Conservation (phyloP, 1,284 basidiomycete species). For the Malassezia restricta region DNA sequence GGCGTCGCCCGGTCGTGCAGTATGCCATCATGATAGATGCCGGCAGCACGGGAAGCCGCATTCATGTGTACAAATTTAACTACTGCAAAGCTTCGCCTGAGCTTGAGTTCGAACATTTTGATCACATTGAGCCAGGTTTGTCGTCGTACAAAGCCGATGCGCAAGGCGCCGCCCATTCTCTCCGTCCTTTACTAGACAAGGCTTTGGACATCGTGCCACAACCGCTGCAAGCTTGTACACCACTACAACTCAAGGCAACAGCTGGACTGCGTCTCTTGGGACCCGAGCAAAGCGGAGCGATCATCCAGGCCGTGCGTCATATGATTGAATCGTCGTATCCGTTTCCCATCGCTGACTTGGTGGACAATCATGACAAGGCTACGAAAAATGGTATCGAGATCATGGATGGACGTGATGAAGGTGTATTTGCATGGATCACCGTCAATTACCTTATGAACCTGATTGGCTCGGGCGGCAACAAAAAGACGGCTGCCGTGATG, state of each 20-base stretch:
- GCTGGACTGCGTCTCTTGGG: slow-evolving; percentile 76
- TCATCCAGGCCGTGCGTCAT: slow-evolving; percentile 63
- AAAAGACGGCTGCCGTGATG: slow-evolving; percentile 72
- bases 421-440: slow-evolving; percentile 92
- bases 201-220: slow-evolving; percentile 67
- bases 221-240: slow-evolving; percentile 61
- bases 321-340: slow-evolving; percentile 60
- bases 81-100: slow-evolving; percentile 51
- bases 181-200: slow-evolving; percentile 69
- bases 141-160: slow-evolving; percentile 56
- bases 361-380: slow-evolving; percentile 15
- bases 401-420: slow-evolving; percentile 91
- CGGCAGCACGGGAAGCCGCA: slow-evolving; percentile 88
- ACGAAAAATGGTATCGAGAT: slow-evolving; percentile 36
- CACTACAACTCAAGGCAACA: slow-evolving; percentile 86
- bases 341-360: slow-evolving; percentile 51
- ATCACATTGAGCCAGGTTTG: slow-evolving; percentile 68
- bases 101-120: slow-evolving; percentile 89
- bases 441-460: slow-evolving; percentile 61
- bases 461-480: slow-evolving; percentile 47
- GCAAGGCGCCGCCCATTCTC: slow-evolving; percentile 61
- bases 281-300: slow-evolving; percentile 57
- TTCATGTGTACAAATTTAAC: slow-evolving; percentile 73
- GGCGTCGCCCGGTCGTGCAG: slow-evolving; percentile 50
- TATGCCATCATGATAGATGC: slow-evolving; percentile 97